These are phyloP conservation scores for Aspergillus neotritici DNA, from an alignment of 2,329 filamentous ascomycete species.

Conservation along the genomic window DNA sequence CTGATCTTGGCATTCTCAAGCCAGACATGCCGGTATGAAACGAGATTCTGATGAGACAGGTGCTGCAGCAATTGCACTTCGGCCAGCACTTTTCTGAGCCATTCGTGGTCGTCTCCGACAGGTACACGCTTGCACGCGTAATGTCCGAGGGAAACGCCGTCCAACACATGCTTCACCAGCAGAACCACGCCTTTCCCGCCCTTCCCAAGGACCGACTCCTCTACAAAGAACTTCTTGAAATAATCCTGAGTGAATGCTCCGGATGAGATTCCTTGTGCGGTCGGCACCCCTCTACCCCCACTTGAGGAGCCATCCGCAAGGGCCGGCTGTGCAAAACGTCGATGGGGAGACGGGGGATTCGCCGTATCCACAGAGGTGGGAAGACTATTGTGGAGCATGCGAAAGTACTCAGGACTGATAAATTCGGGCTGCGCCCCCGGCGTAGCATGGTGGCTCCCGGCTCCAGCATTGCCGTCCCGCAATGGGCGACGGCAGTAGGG, in stretches of 20 bases:
- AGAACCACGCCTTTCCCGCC: slow-evolving; percentile 94
- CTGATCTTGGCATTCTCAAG: slow-evolving; percentile 81
- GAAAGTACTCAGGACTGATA: slow-evolving; percentile 89
- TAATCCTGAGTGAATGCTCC: slow-evolving; percentile 89
- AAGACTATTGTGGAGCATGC: slow-evolving; percentile 68
- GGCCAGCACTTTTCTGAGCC: slow-evolving; percentile 89
- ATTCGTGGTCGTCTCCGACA: slow-evolving; percentile 87
- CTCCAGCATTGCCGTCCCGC: slow-evolving; percentile 44
- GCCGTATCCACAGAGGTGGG: slow-evolving; percentile 45
- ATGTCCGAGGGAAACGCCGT: slow-evolving; percentile 78
- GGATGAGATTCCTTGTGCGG: slow-evolving; percentile 66
- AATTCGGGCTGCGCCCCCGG: slow-evolving; percentile 55
- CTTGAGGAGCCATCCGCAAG: slow-evolving; percentile 43
- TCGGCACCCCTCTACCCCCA: slow-evolving; percentile 43
- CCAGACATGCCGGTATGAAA: slow-evolving; percentile 97
- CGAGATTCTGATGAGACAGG: slow-evolving; percentile 87
- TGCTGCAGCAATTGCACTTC: slow-evolving; percentile 91
- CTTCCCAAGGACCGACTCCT: slow-evolving; percentile 76
- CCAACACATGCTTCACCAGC: slow-evolving; percentile 86
- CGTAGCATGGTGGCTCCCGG: slow-evolving; percentile 27
- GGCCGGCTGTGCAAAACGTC: slow-evolving; percentile 43
- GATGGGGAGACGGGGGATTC: slow-evolving; percentile 45
- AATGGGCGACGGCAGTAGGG: slow-evolving; percentile 83
- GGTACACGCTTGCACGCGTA: slow-evolving; percentile 97
- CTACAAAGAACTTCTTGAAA: slow-evolving; percentile 87